Percentiles rank a stretch among this genome's conserved stretches.
Conservation (phyloP, 768 basidiomycete genomes). For the Candolleomyces eurysporus region DNA sequence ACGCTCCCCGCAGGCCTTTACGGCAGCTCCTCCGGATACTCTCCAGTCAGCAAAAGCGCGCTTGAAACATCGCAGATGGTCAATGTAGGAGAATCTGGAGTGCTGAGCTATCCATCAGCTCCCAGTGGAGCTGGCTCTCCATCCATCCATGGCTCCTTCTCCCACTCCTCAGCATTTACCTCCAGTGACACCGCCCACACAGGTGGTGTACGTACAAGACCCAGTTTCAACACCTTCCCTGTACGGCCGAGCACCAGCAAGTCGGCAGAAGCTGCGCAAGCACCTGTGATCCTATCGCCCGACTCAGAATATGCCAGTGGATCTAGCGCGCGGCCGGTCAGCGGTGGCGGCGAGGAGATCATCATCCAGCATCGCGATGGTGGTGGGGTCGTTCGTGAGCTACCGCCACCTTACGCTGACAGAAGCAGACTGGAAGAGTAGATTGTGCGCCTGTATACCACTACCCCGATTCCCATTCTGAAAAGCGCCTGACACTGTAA, state of each 20-base stretch:
- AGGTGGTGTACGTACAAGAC: neutral
- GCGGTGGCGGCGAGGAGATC: slow-evolving; percentile 24
- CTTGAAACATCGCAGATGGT: neutral
- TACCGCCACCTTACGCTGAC: slow-evolving; percentile 39
- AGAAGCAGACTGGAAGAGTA: neutral
- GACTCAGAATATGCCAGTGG: slow-evolving; percentile 8
- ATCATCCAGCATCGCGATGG: slow-evolving; percentile 41
- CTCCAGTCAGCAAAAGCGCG: neutral
- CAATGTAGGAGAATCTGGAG: neutral
- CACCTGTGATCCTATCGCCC: neutral
- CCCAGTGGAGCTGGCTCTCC: neutral
- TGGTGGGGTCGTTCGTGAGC: slow-evolving; percentile 32
- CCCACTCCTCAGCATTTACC: neutral
- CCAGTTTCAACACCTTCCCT: slow-evolving; percentile 15
- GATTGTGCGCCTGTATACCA: no score
- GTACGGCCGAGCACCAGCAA: slow-evolving; percentile 15
- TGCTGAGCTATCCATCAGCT: neutral
- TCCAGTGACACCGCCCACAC: neutral
- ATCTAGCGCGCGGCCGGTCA: slow-evolving; percentile 6
- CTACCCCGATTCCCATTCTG: no score
- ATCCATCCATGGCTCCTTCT: neutral
- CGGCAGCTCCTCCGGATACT: neutral
- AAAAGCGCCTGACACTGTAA: neutral
- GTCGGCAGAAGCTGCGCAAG: slow-evolving; percentile 17
- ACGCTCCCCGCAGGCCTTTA: neutral